Evolutionary conservation across 1,139 yeast species (phyloP).

Genomic region (Magnusiomyces magnusii): DNA sequence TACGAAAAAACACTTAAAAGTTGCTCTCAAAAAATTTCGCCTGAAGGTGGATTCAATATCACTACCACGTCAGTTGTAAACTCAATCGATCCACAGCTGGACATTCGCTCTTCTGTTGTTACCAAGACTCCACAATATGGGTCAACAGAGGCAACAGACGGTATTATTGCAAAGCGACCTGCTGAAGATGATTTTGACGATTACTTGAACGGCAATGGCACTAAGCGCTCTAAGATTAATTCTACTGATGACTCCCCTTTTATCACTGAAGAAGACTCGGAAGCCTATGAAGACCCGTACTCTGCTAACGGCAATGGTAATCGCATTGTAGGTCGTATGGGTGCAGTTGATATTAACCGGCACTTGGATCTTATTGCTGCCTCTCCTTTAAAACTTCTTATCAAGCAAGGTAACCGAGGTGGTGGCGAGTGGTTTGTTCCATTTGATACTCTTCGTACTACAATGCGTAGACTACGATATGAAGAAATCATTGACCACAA

Average conservation of each 20-base stretch:
- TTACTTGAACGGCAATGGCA: not conserved
- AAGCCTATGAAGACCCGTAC: constrained; percentile 17
- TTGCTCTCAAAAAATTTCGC: constrained; percentile 25
- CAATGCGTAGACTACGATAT: constrained; percentile 47
- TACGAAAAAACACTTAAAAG: constrained; percentile 41
- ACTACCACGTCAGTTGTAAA: constrained; percentile 31
- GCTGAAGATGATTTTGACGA: constrained; percentile 13
- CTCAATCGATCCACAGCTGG: constrained; percentile 25
- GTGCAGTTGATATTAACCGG: constrained; percentile 31
- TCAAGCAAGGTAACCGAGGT: constrained; percentile 30
- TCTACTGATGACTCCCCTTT: constrained; percentile 14
- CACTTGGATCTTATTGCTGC: constrained; percentile 39
- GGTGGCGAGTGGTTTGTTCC: constrained; percentile 40
- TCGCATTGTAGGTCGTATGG: not conserved
- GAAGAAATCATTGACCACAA: constrained; percentile 49
- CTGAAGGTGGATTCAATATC: constrained; percentile 28
- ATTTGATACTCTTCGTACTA: constrained; percentile 29
- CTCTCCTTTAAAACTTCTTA: constrained; percentile 28
- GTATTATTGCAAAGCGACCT: constrained; percentile 7
- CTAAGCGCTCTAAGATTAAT: constrained; percentile 1
- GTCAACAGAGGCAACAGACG: constrained; percentile 7
- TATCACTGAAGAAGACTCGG: constrained; percentile 21
- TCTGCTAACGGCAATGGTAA: constrained; percentile 21
- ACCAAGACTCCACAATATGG: constrained; percentile 15
- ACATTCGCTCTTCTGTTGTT: constrained; percentile 24